These are phyloP conservation scores for Gilbertella persicaria DNA, from an alignment of 371 early-diverging fungal species.

Conservation along the genomic window DNA sequence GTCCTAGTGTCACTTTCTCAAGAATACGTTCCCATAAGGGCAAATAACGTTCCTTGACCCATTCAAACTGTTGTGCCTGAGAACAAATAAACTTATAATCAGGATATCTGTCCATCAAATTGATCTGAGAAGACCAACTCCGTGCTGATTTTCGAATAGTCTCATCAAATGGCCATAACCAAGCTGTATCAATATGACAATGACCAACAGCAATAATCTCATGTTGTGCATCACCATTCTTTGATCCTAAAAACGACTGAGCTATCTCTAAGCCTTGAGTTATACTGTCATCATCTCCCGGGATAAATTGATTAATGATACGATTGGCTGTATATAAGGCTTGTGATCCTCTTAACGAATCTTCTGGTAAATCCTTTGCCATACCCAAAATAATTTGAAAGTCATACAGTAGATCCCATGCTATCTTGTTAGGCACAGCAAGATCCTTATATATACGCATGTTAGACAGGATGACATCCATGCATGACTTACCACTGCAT, in stretches of 20 bases:
- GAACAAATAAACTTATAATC: constrained; percentile 88
- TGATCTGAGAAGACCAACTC: constrained; percentile 83
- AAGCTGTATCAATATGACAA: constrained; percentile 60
- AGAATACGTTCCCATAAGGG: constrained; percentile 74
- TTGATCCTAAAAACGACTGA: constrained; percentile 59
- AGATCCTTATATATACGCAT: constrained; percentile 48
- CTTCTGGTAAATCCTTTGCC: constrained; percentile 72
- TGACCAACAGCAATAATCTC: constrained; percentile 37
- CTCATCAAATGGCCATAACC: constrained; percentile 87
- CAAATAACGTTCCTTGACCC: constrained; percentile 82
- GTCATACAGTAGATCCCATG: constrained; percentile 74
- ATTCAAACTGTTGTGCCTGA: constrained; percentile 93
- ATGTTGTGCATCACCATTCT: constrained; percentile 42
- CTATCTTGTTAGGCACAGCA: constrained; percentile 69
- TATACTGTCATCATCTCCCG: constrained; percentile 52
- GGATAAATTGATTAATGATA: constrained; percentile 76
- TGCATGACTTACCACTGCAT: constrained; percentile 35
- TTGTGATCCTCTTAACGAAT: constrained; percentile 73
- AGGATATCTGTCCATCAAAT: constrained; percentile 80
- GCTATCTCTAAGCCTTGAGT: constrained; percentile 56
- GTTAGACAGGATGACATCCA: too few species aligned
- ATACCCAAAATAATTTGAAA: constrained; percentile 80
- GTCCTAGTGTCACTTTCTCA: constrained; percentile 61
- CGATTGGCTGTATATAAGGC: constrained; percentile 83
- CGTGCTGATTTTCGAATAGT: constrained; percentile 91